A percentile compares a stretch with the other conserved stretches of the same genome.
These are phyloP conservation scores for Rhododendron griersonianum DNA, from an alignment of 148 eudicot genomes.

Conservation along the genomic window DNA sequence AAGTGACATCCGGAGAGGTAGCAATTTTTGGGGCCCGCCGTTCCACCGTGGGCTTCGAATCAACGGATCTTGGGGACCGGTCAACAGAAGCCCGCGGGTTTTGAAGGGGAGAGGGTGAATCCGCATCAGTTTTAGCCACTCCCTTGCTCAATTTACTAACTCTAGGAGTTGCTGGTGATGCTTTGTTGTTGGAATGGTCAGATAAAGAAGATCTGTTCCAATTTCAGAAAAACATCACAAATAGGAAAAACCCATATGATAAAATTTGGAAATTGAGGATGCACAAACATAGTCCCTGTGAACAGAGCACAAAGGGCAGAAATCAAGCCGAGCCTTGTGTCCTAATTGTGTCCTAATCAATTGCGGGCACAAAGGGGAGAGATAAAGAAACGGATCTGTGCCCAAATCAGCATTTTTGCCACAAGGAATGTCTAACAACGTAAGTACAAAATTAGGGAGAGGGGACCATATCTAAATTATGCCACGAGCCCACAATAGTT, in stretches of 20 bases:
- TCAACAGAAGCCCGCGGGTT: conserved; percentile 57
- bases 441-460: background rate
- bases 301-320: background rate
- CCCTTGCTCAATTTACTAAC: conserved; percentile 46
- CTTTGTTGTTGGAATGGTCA: conserved; percentile 54
- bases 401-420: background rate
- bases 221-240: conserved; percentile 12
- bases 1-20: conserved; percentile 51
- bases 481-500: background rate
- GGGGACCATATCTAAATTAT: background rate
- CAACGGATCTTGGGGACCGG: conserved; percentile 53
- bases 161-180: conserved; percentile 64
- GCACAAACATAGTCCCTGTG: background rate
- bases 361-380: background rate
- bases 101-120: conserved; percentile 57
- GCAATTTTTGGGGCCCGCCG: conserved; percentile 51
- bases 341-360: background rate
- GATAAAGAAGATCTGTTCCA: conserved; percentile 62
- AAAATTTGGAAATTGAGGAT: background rate
- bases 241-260: background rate
- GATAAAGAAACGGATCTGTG: background rate
- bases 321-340: background rate
- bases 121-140: conserved; percentile 61
- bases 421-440: background rate
- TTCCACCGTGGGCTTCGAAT: conserved; percentile 50